Evolutionary conservation across 768 basidiomycete species (phyloP).

Genomic region (Polyporus arcularius): DNA sequence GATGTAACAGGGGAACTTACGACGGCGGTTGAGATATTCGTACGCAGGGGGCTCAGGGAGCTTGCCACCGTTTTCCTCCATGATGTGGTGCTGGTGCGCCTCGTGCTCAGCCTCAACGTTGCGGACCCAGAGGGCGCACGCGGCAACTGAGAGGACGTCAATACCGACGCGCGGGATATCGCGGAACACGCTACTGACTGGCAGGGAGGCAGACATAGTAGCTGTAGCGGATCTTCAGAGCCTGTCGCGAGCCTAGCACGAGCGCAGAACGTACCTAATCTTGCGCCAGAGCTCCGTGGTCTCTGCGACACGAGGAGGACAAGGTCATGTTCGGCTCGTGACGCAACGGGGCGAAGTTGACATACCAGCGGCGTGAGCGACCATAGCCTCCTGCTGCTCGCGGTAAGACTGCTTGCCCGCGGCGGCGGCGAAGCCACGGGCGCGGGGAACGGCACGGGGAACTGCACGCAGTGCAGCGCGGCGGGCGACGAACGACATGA

Average conservation of each 20-base stretch:
- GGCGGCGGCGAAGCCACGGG: constrained; percentile 29
- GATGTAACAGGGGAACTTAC: constrained; percentile 14
- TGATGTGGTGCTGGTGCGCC: constrained; percentile 70
- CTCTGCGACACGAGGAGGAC: constrained; percentile 44
- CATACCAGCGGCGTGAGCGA: constrained; percentile 29
- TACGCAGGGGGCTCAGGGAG: constrained; percentile 73
- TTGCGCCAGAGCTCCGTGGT: constrained; percentile 84
- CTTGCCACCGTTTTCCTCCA: constrained; percentile 69
- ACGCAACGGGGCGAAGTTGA: background rate
- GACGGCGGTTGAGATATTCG: constrained; percentile 74
- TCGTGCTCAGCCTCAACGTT: constrained; percentile 64
- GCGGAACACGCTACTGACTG: constrained; percentile 47
- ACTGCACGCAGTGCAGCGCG: constrained; percentile 50
- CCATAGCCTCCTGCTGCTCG: constrained; percentile 25
- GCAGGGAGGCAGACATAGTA: constrained; percentile 75
- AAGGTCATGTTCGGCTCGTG: constrained; percentile 6
- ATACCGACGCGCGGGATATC: background rate
- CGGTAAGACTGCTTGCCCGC: constrained; percentile 25
- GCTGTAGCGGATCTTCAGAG: constrained; percentile 38
- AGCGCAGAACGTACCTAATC: constrained; percentile 59
- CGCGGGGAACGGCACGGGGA: constrained; percentile 34
- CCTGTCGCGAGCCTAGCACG: background rate
- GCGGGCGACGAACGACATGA: constrained; percentile 43
- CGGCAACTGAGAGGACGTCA: constrained; percentile 23
- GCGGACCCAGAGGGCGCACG: constrained; percentile 45